Base-by-base conservation (phyloP, 192 early-diverging fungal species). In the Umbelopsis ramanniana region DNA sequence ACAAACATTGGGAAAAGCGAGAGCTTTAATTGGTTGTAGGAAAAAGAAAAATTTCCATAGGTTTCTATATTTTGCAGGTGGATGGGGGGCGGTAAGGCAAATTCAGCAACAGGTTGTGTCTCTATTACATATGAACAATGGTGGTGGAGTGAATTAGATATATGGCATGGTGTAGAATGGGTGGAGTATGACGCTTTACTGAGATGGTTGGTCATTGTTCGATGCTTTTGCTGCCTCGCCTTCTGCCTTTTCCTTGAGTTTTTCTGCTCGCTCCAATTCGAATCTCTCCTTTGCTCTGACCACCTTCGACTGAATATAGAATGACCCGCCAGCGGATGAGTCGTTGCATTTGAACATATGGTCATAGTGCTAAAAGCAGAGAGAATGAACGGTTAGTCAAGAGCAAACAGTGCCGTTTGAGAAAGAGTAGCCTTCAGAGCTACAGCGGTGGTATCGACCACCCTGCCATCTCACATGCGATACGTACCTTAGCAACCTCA, bases 241-340 rank as follows among this genome's bases (percentile, higher is more conserved):
- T 66, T 68, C 67, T n/a, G 47, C 68, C 22, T 53, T 29, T 26
- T 47, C 37, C 48, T 88, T 88, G 40, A 78, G 71, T 55, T 85
- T 52, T 78, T 85, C 81, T 21, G 88, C 89, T 83, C 93, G 84
- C 73, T 98, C 95, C 87, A 95, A 83, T 60, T 98, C 96, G 71
- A 98, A 82, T 75, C 97, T 91, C 80, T 99, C 97, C 68, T 94
- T 94, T 24, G 97, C 97, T 57, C 95, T 81, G 12, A 94, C 88
- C 8, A 99, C 88, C 78, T 99, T 99, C 43, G 94, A 94, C 69
- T 97, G 96, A 33, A 99, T 70, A 76, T 99, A 99, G 52, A 96
- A 92, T 6, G 95, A 95, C 9, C 97, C 97, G 46, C 95, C 96
- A 40, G 85, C 83, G 35, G 89, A 82, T 37, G 91, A 87, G 74